Percentiles rank a stretch among this genome's conserved stretches.
Evolutionary conservation across 129 eudicot genomes (phyloP).

Genomic region (Escallonia herrerae): DNA sequence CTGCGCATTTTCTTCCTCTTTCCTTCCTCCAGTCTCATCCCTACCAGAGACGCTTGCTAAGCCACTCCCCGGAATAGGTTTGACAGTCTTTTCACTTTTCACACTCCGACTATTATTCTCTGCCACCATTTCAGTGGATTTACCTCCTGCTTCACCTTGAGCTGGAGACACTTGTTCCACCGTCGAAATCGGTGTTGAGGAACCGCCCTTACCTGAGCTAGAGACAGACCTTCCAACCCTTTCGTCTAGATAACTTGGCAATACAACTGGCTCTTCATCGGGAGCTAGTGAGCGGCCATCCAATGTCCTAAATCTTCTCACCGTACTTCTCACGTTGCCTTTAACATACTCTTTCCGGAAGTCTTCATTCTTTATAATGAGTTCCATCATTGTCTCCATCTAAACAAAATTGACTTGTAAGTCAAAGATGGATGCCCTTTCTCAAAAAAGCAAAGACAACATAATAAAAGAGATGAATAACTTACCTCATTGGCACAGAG

Average conservation of each 20-base stretch:
- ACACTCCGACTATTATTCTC: conserved; percentile 26
- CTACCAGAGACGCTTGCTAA: conserved; percentile 13
- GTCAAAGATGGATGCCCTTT: neutral
- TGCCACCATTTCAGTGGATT: conserved; percentile 11
- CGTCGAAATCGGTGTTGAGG: conserved; percentile 13
- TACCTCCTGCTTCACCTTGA: conserved; percentile 11
- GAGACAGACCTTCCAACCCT: conserved; percentile 30
- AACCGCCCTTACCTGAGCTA: conserved; percentile 22
- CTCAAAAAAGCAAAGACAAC: neutral
- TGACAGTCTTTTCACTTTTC: conserved; percentile 18
- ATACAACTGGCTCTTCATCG: conserved; percentile 48
- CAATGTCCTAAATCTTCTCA: conserved; percentile 57
- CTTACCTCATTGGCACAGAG: conserved; percentile 65
- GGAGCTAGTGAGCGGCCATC: conserved; percentile 74
- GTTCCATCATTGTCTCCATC: conserved; percentile 73
- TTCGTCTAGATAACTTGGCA: conserved; percentile 28
- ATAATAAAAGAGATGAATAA: neutral
- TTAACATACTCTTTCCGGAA: conserved; percentile 61
- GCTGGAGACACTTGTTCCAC: conserved; percentile 14
- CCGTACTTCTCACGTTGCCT: conserved; percentile 57
- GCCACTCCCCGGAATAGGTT: conserved; percentile 17
- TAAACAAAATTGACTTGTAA: conserved; percentile 14
- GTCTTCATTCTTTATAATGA: conserved; percentile 65
- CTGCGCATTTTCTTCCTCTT: conserved; percentile 31
- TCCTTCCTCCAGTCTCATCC: conserved; percentile 5